Evolutionary conservation across 1,284 basidiomycete species (phyloP).

Genomic region (Sutorius eximius): DNA sequence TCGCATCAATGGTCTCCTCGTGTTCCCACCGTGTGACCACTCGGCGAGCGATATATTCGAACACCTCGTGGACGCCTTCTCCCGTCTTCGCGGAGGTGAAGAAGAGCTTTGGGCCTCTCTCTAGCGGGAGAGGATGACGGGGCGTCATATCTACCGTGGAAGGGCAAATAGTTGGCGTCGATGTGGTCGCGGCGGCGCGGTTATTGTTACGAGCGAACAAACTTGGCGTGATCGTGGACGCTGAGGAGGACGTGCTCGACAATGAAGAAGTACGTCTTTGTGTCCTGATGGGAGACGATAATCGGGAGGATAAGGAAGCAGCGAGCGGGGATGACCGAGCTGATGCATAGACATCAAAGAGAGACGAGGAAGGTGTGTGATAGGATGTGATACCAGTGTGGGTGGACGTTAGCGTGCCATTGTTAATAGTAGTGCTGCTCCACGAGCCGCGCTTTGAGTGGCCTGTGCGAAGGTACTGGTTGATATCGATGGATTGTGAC

Average conservation of each 20-base stretch:
- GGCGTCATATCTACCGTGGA: slow-evolving; percentile 3
- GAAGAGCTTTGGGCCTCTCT: slow-evolving; percentile 61
- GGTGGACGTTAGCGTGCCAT: slow-evolving; percentile 44
- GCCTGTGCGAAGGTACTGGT: slow-evolving; percentile 24
- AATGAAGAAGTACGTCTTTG: slow-evolving; percentile 43
- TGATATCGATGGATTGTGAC: slow-evolving; percentile 25
- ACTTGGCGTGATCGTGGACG: slow-evolving; percentile 62
- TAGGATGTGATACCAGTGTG: slow-evolving; percentile 59
- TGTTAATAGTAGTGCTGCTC: slow-evolving; percentile 38
- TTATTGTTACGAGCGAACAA: slow-evolving; percentile 45
- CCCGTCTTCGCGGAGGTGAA: slow-evolving; percentile 76
- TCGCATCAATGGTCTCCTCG: slow-evolving; percentile 46
- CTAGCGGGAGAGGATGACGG: slow-evolving; percentile 37
- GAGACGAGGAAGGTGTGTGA: slow-evolving; percentile 73
- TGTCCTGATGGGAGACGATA: slow-evolving; percentile 21
- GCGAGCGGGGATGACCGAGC: slow-evolving; percentile 60
- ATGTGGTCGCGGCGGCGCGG: slow-evolving; percentile 17
- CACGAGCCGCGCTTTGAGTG: slow-evolving; percentile 45
- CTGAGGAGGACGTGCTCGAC: slow-evolving; percentile 51
- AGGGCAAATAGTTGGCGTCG: slow-evolving; percentile 13
- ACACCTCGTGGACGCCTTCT: slow-evolving; percentile 63
- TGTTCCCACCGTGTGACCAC: slow-evolving; percentile 62
- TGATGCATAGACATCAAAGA: slow-evolving; percentile 41
- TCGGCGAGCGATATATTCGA: slow-evolving; percentile 64
- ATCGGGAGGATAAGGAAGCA: slow-evolving; percentile 30